phyloP scores from a whole-genome alignment of 257 asterid genomes.

The Leptodermis oblonga region DNA sequence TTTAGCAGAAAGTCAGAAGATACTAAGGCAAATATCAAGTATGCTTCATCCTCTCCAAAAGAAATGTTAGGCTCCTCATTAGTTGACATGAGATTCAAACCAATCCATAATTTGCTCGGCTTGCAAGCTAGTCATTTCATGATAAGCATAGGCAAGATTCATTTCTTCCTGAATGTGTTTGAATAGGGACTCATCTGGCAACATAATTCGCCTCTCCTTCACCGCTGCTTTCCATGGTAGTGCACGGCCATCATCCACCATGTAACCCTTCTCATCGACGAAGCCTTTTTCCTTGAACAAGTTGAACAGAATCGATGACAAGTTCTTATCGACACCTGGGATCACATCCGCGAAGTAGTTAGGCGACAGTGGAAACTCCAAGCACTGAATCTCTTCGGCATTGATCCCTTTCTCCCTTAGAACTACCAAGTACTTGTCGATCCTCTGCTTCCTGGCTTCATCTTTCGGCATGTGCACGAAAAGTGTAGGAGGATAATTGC shows the following conservation, averaged over 20 bases:
- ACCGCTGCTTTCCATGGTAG: slow-evolving; percentile 66
- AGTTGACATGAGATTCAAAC: slow-evolving; percentile 74
- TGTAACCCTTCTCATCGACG: slow-evolving; percentile 65
- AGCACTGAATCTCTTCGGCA: slow-evolving; percentile 64
- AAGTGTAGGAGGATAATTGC: slow-evolving; percentile 70
- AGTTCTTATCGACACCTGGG: slow-evolving; percentile 44
- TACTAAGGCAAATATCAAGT: background rate
- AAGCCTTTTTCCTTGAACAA: slow-evolving; percentile 63
- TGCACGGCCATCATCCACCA: slow-evolving; percentile 81
- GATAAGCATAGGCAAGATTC: slow-evolving; percentile 95
- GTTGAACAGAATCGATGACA: slow-evolving; percentile 43
- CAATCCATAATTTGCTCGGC: slow-evolving; percentile 67
- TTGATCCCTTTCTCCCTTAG: slow-evolving; percentile 62
- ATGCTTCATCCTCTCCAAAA: background rate
- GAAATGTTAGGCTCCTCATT: slow-evolving; percentile 14
- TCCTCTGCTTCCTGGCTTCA: slow-evolving; percentile 50
- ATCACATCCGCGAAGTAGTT: slow-evolving; percentile 59
- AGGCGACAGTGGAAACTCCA: slow-evolving; percentile 71
- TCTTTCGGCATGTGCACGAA: slow-evolving; percentile 99
- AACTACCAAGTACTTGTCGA: slow-evolving; percentile 46
- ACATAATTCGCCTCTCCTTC: slow-evolving; percentile 45
- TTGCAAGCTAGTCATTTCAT: slow-evolving; percentile 94
- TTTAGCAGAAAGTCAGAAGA: background rate
- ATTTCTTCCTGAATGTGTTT: slow-evolving; percentile 90
- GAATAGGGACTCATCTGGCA: slow-evolving; percentile 52